Percentiles rank a stretch among this genome's conserved stretches.
Conservation (phyloP, 352 stramenopile species). For the Phytophthora cryptogea region DNA sequence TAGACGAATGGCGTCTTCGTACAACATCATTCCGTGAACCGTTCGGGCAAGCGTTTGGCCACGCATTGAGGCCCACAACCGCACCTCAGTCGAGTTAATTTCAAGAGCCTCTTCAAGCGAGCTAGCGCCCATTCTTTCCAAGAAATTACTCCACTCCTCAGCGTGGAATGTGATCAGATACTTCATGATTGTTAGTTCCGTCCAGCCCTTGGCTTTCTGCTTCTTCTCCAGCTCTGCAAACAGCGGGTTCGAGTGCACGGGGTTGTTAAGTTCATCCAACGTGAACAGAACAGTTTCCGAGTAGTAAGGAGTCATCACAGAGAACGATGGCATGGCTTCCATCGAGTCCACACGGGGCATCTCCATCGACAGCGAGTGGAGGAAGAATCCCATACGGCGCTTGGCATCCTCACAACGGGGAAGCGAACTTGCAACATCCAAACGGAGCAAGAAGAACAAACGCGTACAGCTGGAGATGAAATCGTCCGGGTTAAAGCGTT, state of each 20-base stretch:
- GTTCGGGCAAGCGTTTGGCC: constrained; percentile 88
- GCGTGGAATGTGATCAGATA: constrained; percentile 89
- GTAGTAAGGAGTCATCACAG: constrained; percentile 90
- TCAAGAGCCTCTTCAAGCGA: constrained; percentile 75
- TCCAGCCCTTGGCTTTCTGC: constrained; percentile 70
- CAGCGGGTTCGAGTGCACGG: constrained; percentile 79
- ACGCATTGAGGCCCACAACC: constrained; percentile 84
- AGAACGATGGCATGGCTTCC: constrained; percentile 88
- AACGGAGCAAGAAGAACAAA: constrained; percentile 78
- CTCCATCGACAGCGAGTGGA: constrained; percentile 85
- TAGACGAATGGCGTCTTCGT: constrained; percentile 86
- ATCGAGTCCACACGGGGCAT: constrained; percentile 79
- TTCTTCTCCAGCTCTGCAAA: constrained; percentile 80
- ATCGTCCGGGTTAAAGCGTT: constrained; percentile 58
- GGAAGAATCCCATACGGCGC: constrained; percentile 87
- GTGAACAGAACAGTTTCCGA: constrained; percentile 88
- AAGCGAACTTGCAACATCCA: constrained; percentile 72
- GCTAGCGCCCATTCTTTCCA: constrained; percentile 77
- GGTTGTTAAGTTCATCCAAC: constrained; percentile 86
- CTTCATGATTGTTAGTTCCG: constrained; percentile 86
- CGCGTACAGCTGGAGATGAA: constrained; percentile 80
- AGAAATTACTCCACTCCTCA: constrained; percentile 89
- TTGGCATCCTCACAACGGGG: constrained; percentile 83
- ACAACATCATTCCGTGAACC: constrained; percentile 91
- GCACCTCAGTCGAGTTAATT: constrained; percentile 70